phyloP scores from a whole-genome alignment of 225 moss, liverwort and hornwort species.

The Physcomitrium patens region DNA sequence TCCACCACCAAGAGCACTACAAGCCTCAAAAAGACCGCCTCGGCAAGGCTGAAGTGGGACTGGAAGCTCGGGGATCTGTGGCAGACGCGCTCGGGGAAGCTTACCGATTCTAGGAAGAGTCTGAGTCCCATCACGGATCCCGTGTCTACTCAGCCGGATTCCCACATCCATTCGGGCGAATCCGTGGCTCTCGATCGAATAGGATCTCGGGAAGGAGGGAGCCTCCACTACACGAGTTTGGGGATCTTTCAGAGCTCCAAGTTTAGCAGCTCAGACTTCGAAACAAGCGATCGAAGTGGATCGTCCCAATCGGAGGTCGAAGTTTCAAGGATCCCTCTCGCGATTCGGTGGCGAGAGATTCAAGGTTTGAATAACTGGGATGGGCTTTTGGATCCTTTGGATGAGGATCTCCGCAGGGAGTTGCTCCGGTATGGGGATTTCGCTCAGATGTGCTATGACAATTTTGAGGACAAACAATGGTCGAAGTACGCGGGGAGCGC shows the following conservation, averaged over 20 bases:
- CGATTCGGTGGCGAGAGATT: slow-evolving; percentile 58
- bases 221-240: slow-evolving; percentile 55
- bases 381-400: slow-evolving; percentile 59
- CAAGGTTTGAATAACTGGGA: slow-evolving; percentile 65
- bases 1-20: not conserved
- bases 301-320: slow-evolving; percentile 11
- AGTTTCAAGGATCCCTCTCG: slow-evolving; percentile 13
- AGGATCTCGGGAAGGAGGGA: not conserved
- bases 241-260: slow-evolving; percentile 54
- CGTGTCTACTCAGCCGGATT: no score
- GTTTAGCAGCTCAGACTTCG: slow-evolving; percentile 51
- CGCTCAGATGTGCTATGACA: slow-evolving; percentile 70
- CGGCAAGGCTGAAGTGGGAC: slow-evolving; percentile 37
- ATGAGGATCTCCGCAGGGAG: slow-evolving; percentile 40
- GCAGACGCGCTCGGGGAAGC: slow-evolving; percentile 18
- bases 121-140: no score
- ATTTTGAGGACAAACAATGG: slow-evolving; percentile 46
- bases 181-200: no score
- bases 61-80: slow-evolving; percentile 50
- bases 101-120: not conserved
- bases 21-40: not conserved
- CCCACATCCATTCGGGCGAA: no score
- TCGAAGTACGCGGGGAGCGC: slow-evolving; percentile 72
- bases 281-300: slow-evolving; percentile 32
- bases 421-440: slow-evolving; percentile 67